A percentile compares a stretch with the other conserved stretches of the same genome.
Evolutionary conservation across 1,139 yeast species (phyloP).

Genomic region (Geotrichum fermentans): DNA sequence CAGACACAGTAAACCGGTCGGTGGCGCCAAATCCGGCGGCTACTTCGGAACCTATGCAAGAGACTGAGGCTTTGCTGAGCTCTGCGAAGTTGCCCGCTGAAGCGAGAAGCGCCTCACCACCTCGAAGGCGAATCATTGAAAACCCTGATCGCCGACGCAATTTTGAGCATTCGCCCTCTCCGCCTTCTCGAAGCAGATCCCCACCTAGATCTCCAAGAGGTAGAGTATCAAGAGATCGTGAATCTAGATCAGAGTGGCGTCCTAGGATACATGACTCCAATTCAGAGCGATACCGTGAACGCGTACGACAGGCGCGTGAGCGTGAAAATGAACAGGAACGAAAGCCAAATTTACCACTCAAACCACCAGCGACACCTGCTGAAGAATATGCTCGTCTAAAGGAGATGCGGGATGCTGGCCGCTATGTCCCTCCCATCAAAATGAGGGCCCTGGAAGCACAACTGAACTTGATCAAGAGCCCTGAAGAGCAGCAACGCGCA

Average conservation of each 20-base stretch:
- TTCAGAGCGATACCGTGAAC: slow-evolving; percentile 29
- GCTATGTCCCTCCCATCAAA: slow-evolving; percentile 51
- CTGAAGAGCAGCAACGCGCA: slow-evolving; percentile 45
- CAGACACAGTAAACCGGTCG: background rate
- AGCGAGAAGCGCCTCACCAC: background rate
- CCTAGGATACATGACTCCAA: slow-evolving; percentile 27
- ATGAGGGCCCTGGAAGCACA: slow-evolving; percentile 44
- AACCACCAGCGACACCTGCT: slow-evolving; percentile 30
- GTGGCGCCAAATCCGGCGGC: background rate
- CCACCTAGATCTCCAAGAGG: background rate
- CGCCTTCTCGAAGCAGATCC: background rate
- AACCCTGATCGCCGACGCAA: slow-evolving; percentile 8
- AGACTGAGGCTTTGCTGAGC: background rate
- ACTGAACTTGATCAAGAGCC: slow-evolving; percentile 30
- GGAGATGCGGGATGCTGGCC: slow-evolving; percentile 44
- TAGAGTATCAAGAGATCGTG: background rate
- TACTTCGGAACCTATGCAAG: background rate
- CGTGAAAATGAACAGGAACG: slow-evolving; percentile 21
- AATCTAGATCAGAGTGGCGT: background rate
- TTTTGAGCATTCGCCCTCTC: background rate
- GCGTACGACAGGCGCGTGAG: slow-evolving; percentile 31
- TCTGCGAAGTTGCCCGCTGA: no score
- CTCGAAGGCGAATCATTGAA: background rate
- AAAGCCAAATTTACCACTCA: slow-evolving; percentile 10
- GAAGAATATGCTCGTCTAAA: slow-evolving; percentile 41